Percentiles rank a stretch among this genome's conserved stretches.
Evolutionary conservation across 148 eudicot species (phyloP).

Genomic region (Fallopia convolvulus): DNA sequence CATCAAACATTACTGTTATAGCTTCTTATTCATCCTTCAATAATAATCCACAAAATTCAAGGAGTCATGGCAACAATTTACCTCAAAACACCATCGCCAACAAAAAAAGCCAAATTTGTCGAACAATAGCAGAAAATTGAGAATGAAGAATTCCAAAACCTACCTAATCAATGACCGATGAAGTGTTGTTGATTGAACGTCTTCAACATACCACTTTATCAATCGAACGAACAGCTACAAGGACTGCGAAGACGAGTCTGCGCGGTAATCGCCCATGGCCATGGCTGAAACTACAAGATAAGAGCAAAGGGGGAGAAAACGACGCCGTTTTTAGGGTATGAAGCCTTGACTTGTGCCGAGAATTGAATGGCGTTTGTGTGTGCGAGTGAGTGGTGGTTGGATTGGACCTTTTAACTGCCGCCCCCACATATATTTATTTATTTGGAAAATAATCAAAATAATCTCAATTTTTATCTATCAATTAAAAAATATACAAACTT

Average conservation of each 20-base stretch:
- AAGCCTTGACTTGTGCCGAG: neutral
- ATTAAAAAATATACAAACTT: too few relatives aligned
- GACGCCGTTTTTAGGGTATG: slow-evolving; percentile 1
- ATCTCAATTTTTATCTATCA: too few relatives aligned
- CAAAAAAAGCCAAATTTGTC: neutral
- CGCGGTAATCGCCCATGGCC: neutral
- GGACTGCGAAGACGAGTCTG: neutral
- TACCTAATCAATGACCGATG: neutral
- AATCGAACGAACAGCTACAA: neutral
- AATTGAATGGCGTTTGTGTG: neutral
- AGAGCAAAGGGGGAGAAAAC: neutral
- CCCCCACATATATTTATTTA: too few relatives aligned
- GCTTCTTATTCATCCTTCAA: neutral
- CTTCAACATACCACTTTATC: neutral
- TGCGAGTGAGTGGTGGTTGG: neutral
- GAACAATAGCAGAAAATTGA: neutral
- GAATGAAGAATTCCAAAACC: neutral
- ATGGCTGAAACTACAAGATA: neutral
- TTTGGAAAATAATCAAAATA: too few relatives aligned
- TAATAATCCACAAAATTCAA: neutral
- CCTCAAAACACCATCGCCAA: neutral
- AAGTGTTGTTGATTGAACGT: neutral
- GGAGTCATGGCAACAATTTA: neutral
- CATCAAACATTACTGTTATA: neutral
- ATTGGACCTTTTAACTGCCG: neutral